Evolutionary conservation across 352 stramenopile species (phyloP).

Genomic region (Phytopythium ostracodes): DNA sequence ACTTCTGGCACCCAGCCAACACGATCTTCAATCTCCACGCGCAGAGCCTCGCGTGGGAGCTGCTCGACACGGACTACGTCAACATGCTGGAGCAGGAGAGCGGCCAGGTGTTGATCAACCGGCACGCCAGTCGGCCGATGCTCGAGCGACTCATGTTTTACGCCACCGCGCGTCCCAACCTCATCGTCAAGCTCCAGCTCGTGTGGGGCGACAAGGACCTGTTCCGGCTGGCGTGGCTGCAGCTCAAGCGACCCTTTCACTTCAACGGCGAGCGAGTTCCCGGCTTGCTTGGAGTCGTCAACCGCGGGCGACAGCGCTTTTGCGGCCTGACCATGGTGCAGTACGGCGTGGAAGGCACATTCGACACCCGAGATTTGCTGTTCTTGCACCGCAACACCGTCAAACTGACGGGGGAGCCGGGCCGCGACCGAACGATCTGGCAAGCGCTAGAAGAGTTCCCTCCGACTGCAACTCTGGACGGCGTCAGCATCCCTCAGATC

Average conservation of each 20-base stretch:
- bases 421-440: constrained; percentile 33
- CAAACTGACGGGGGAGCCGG: constrained; percentile 44
- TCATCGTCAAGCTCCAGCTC: constrained; percentile 47
- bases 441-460: constrained; percentile 38
- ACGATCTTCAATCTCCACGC: constrained; percentile 58
- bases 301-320: constrained; percentile 27
- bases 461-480: background rate
- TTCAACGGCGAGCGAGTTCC: constrained; percentile 35
- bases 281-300: constrained; percentile 38
- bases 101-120: constrained; percentile 42
- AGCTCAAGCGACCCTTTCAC: constrained; percentile 23
- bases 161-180: constrained; percentile 31
- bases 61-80: constrained; percentile 35
- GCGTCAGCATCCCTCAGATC: constrained; percentile 26
- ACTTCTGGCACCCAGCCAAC: constrained; percentile 45
- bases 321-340: constrained; percentile 53
- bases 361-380: constrained; percentile 16
- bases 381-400: constrained; percentile 58
- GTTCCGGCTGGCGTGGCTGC: constrained; percentile 48
- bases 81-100: constrained; percentile 53
- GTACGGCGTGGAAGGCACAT: constrained; percentile 27
- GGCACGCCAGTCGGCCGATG: constrained; percentile 18
- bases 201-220: constrained; percentile 58
- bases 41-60: constrained; percentile 53
- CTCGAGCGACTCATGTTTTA: constrained; percentile 50